Percentiles rank a stretch among this genome's conserved stretches.
Evolutionary conservation across 75 land plant species (phyloP).

Genomic region (Sequoiadendron giganteum): DNA sequence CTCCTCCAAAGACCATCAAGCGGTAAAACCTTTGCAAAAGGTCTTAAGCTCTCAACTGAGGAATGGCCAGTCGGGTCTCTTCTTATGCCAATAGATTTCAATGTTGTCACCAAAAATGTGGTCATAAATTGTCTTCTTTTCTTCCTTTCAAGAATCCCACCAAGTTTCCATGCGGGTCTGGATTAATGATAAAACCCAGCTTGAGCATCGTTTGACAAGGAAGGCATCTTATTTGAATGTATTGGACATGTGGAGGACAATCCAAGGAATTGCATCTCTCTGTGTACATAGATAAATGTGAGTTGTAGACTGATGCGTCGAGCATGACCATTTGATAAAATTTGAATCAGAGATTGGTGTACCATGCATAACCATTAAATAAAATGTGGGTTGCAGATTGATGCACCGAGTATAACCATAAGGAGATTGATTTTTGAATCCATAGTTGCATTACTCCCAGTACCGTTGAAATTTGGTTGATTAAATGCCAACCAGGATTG

Average conservation of each 20-base stretch:
- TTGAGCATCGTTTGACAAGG: background rate
- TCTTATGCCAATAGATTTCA: background rate
- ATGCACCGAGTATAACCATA: no score
- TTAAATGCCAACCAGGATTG: no score
- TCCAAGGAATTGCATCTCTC: conserved; percentile 4
- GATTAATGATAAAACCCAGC: background rate
- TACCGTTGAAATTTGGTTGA: no score
- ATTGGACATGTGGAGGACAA: background rate
- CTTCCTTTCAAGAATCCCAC: background rate
- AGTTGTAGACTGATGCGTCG: background rate
- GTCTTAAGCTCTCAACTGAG: background rate
- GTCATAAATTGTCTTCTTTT: background rate
- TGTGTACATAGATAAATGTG: background rate
- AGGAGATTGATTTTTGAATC: no score
- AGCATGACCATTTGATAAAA: background rate
- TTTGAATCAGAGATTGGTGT: background rate
- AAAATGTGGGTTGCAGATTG: no score
- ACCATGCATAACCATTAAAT: background rate
- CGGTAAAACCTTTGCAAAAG: background rate
- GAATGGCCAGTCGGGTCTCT: background rate
- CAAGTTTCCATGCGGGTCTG: background rate
- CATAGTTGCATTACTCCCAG: no score
- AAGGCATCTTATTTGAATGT: background rate
- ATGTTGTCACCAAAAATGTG: background rate
- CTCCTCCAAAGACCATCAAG: conserved; percentile 39